Conservation (phyloP, 1,139 yeast species). For the Diutina rugosa region DNA sequence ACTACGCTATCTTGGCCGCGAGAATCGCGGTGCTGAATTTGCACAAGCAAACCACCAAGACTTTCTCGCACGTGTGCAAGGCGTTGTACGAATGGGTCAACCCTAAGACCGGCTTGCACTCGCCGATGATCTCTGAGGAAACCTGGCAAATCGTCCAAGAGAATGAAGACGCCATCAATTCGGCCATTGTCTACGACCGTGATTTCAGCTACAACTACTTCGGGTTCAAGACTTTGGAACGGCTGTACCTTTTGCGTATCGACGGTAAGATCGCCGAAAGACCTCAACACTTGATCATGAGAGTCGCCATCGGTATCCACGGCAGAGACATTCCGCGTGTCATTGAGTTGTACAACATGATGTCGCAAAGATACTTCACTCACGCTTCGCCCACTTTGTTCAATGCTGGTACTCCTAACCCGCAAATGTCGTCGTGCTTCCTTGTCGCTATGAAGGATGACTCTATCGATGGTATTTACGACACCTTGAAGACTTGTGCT, state of each 20-base stretch:
- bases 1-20: slow-evolving; percentile 89
- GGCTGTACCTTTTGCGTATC: slow-evolving; percentile 29
- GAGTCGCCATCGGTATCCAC: slow-evolving; percentile 44
- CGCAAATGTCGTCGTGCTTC: slow-evolving; percentile 41
- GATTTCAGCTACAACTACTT: slow-evolving; percentile 36
- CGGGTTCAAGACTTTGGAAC: slow-evolving; percentile 40
- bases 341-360: slow-evolving; percentile 34
- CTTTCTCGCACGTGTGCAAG: slow-evolving; percentile 66
- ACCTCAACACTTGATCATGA: slow-evolving; percentile 36
- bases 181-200: slow-evolving; percentile 70
- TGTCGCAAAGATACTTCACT: slow-evolving; percentile 38
- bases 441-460: slow-evolving; percentile 45
- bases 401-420: slow-evolving; percentile 37
- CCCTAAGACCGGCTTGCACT: slow-evolving; percentile 55
- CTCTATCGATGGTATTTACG: slow-evolving; percentile 45
- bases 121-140: slow-evolving; percentile 76
- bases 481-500: slow-evolving; percentile 41
- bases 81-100: slow-evolving; percentile 58
- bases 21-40: slow-evolving; percentile 85
- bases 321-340: slow-evolving; percentile 24
- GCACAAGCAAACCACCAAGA: slow-evolving; percentile 89
- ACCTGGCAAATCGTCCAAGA: slow-evolving; percentile 50
- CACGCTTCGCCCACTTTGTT: slow-evolving; percentile 47
- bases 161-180: slow-evolving; percentile 60
- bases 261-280: slow-evolving; percentile 28